Conservation (phyloP, 768 basidiomycete species). For the Podaxis sp. region DNA sequence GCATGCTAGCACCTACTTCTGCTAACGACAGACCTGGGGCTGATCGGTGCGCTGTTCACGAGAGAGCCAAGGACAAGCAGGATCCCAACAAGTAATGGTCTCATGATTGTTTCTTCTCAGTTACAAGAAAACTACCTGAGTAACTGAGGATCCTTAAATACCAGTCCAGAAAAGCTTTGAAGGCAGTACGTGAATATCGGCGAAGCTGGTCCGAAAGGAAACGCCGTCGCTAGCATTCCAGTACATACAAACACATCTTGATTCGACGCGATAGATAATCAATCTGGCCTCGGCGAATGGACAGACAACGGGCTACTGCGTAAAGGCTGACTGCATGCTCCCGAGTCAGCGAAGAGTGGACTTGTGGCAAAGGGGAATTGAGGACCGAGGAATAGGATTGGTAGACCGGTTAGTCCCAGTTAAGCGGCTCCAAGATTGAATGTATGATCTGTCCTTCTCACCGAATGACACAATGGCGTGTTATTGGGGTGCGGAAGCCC, state of each 20-base stretch:
- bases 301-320: not conserved
- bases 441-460: not conserved
- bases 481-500: not conserved
- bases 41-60: not conserved
- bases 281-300: not conserved
- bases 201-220: not conserved
- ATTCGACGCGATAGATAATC: not conserved
- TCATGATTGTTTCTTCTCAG: not conserved
- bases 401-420: not conserved
- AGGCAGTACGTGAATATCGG: not conserved
- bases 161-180: not conserved
- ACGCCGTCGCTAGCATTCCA: not conserved
- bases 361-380: not conserved
- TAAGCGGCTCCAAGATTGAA: not conserved
- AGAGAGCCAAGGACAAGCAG: not conserved
- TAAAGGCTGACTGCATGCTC: not conserved
- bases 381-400: not conserved
- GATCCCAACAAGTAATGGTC: not conserved
- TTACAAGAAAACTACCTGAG: no score
- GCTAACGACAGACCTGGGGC: not conserved
- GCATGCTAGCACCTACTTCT: not conserved
- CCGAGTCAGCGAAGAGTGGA: not conserved
- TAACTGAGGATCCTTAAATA: not conserved
- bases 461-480: not conserved
- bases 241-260: not conserved